A percentile compares a stretch with the other conserved stretches of the same genome.
These are phyloP conservation scores for Cryptosporidium muris DNA, from an alignment of 169 alveolate species.

Conservation along the genomic window DNA sequence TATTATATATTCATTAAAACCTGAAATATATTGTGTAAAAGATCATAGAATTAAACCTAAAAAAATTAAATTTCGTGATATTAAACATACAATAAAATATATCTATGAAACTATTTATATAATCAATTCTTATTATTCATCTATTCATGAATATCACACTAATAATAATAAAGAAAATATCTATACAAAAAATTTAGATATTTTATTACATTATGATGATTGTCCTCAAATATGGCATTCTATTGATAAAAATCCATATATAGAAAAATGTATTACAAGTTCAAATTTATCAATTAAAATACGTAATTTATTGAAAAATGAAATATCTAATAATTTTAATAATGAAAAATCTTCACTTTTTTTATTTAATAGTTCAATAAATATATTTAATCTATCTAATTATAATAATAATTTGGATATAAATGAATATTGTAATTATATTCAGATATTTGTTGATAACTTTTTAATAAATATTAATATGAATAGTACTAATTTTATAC, in stretches of 20 bases:
- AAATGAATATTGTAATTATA: too few species aligned
- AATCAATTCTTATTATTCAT: not conserved
- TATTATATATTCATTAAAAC: not conserved
- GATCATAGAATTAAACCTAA: constrained; percentile 30
- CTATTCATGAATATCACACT: not conserved
- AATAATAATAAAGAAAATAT: not conserved
- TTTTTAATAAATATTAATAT: not conserved
- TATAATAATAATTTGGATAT: not conserved
- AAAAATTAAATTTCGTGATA: constrained; percentile 17
- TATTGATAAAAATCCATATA: constrained; percentile 11
- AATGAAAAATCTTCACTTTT: not conserved
- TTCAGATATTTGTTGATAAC: too few species aligned
- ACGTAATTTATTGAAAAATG: constrained; percentile 8
- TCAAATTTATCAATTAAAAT: constrained; percentile 27
- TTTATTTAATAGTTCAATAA: too few species aligned
- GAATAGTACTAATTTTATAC: not conserved
- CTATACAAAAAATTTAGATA: constrained; percentile 11
- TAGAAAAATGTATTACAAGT: constrained; percentile 40
- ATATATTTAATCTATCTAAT: not conserved
- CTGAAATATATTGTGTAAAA: constrained; percentile 21
- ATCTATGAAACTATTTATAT: constrained; percentile 13
- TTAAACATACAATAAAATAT: constrained; percentile 49
- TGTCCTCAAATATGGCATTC: constrained; percentile 57
- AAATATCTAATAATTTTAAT: constrained; percentile 1
- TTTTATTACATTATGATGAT: constrained; percentile 60